Base-by-base conservation (phyloP, 768 basidiomycete species). In the Bullera alba region DNA sequence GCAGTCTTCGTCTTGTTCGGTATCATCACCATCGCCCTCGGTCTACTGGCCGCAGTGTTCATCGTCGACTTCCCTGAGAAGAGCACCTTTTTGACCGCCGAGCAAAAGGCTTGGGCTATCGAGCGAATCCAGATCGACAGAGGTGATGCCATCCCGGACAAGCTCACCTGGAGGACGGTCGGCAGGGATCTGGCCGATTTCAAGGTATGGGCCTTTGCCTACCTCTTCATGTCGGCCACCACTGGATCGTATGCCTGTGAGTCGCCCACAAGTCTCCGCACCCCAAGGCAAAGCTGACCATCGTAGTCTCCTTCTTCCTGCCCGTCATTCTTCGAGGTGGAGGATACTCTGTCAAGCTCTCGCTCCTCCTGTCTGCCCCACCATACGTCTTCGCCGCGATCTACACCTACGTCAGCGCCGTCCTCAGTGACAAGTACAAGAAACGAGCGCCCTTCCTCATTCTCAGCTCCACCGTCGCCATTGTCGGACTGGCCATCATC, bases 51-150 rank as follows among this genome's bases (percentile, higher is more conserved):
- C 19, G 21, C 53, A 21, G 6, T 59, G 30, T 50, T 65, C 39
- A 64, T 70, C 46, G 61, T 64, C 43, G 68, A 71, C 42, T 72
- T 72, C 65, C 71, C 70, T 19, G 70, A 70, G 32, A 70, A 68
- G 50, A 56, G 51, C 32, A 62, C 48, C 28, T 72, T 70, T 57
- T 54, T 72, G 19, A 54, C 50, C 3, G 44, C 42, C 4, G 62
- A 66, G 15, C 57, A 72, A 51, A 64, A 54, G 15, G 44, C 35
- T 8, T 58, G 63, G 36, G 43, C 67, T 28, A 51, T 60, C 19
- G 51, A 50, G 10, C 51, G 67, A 28, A 56, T 72, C 30, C 52
- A 69, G 29, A 37, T 42, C 21, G 70, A 72, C 50, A 58, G 70
- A 45, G 62, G 57, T 16, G 70, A 72, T 50, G 53, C 56, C 37